Conservation (phyloP, 768 basidiomycete genomes). For the Xerocomellus chrysenteron region DNA sequence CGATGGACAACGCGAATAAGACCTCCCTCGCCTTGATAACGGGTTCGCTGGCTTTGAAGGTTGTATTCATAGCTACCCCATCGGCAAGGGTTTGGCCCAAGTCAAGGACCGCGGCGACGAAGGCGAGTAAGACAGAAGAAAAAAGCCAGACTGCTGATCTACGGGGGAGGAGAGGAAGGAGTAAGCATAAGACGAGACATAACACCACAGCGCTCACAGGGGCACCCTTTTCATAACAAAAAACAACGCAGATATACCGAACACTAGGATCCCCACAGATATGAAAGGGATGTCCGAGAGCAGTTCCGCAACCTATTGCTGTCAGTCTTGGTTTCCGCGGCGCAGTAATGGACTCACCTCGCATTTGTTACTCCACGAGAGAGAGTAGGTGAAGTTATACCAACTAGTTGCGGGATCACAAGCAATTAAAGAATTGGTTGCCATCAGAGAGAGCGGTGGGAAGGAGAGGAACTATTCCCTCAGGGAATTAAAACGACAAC, state of each 20-base stretch:
- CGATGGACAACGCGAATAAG: conserved; percentile 53
- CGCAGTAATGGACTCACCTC: conserved; percentile 38
- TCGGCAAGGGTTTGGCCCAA: conserved; percentile 51
- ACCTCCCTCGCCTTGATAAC: conserved; percentile 57
- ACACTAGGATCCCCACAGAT: conserved; percentile 61
- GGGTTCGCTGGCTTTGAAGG: conserved; percentile 24
- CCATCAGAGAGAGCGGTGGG: conserved; percentile 21
- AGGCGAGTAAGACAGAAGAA: conserved; percentile 55
- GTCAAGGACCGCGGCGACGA: conserved; percentile 63
- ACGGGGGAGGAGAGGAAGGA: not conserved
- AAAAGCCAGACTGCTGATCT: conserved; percentile 55
- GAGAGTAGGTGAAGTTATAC: conserved; percentile 29
- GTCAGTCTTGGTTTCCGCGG: conserved; percentile 4
- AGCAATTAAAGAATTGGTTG: conserved; percentile 7
- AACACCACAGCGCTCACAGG: conserved; percentile 39
- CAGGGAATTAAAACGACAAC: conserved; percentile 1
- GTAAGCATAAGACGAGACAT: conserved; percentile 1
- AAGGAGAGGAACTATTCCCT: conserved; percentile 17
- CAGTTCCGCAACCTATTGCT: conserved; percentile 50
- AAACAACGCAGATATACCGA: conserved; percentile 59
- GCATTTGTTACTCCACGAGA: conserved; percentile 41
- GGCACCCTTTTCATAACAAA: conserved; percentile 51
- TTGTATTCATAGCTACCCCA: conserved; percentile 30
- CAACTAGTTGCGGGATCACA: conserved; percentile 13
- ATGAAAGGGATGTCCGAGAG: conserved; percentile 68